A percentile compares a stretch with the other conserved stretches of the same genome.
phyloP scores from a whole-genome alignment of 2,329 filamentous ascomycete species.

The Dendrostoma leiphaemia region DNA sequence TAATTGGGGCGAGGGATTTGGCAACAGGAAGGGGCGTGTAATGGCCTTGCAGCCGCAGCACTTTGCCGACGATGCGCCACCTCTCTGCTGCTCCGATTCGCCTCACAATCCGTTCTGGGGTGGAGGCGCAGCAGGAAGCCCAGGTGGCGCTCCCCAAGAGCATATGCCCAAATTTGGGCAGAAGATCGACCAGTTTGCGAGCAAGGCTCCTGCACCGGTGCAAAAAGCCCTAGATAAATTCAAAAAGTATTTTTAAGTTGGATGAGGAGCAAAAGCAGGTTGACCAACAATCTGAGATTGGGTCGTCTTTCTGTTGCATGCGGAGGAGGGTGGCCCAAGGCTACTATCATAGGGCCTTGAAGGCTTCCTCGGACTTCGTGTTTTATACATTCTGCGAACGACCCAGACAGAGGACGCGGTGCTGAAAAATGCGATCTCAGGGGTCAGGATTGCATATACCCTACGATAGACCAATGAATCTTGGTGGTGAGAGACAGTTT shows the following conservation, averaged over 20 bases:
- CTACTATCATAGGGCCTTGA: background rate
- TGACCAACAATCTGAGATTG: no score
- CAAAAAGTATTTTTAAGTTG: background rate
- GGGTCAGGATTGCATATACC: background rate
- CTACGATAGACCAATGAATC: background rate
- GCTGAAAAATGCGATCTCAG: background rate
- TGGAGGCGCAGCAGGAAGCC: background rate
- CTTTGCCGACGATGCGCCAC: constrained; percentile 15
- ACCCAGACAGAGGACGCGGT: background rate
- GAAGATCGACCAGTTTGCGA: constrained; percentile 5
- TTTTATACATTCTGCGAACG: background rate
- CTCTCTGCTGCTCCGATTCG: constrained; percentile 18
- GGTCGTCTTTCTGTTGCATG: no score
- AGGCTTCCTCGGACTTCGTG: background rate
- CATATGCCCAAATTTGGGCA: constrained; percentile 4
- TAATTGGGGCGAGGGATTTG: constrained; percentile 20
- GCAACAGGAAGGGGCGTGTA: constrained; percentile 21
- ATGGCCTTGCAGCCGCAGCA: constrained; percentile 15
- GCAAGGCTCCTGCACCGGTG: constrained; percentile 5
- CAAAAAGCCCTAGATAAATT: constrained; percentile 4
- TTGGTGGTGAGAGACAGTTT: background rate
- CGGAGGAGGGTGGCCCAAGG: no score
- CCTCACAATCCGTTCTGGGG: constrained; percentile 1
- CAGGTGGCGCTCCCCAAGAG: background rate
- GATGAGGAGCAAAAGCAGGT: background rate